Conservation (phyloP, 805 yeast species). For the Cyberlindnera americana region DNA sequence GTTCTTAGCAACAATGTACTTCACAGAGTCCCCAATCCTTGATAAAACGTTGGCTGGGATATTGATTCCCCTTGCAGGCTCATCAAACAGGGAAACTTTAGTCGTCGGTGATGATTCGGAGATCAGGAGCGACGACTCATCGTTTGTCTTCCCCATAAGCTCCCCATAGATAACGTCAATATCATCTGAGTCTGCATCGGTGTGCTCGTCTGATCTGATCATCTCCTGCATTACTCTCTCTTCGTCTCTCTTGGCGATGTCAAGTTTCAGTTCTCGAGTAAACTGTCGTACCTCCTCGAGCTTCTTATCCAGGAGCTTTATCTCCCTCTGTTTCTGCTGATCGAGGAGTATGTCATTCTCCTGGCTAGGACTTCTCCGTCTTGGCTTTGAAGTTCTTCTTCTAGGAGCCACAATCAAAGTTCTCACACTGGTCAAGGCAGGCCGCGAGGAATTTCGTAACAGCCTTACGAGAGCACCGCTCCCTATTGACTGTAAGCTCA, state of each 20-base stretch:
- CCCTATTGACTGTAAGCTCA: not conserved
- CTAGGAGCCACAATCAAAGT: slow-evolving; percentile 14
- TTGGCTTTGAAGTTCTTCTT: not conserved
- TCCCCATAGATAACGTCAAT: slow-evolving; percentile 20
- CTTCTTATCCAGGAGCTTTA: slow-evolving; percentile 16
- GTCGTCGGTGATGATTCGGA: not conserved
- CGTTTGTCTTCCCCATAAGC: not conserved
- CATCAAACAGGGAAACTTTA: slow-evolving; percentile 18
- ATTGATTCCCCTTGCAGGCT: slow-evolving; percentile 24
- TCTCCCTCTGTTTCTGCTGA: slow-evolving; percentile 1
- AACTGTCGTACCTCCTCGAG: slow-evolving; percentile 20
- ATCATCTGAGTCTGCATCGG: slow-evolving; percentile 21
- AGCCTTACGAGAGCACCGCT: not conserved
- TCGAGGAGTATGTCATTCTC: not conserved
- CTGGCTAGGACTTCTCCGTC: not conserved
- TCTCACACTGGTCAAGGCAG: slow-evolving; percentile 1
- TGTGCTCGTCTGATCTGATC: slow-evolving; percentile 10
- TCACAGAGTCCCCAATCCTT: slow-evolving; percentile 39
- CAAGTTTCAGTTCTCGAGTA: slow-evolving; percentile 14
- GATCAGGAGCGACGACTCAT: not conserved
- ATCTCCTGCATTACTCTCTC: slow-evolving; percentile 14
- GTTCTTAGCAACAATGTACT: slow-evolving; percentile 36
- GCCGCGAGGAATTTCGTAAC: not conserved
- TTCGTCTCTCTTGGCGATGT: slow-evolving; percentile 17
- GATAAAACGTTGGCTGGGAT: slow-evolving; percentile 36